Conservation (phyloP, 768 basidiomycete genomes). For the Mycena haematopus region DNA sequence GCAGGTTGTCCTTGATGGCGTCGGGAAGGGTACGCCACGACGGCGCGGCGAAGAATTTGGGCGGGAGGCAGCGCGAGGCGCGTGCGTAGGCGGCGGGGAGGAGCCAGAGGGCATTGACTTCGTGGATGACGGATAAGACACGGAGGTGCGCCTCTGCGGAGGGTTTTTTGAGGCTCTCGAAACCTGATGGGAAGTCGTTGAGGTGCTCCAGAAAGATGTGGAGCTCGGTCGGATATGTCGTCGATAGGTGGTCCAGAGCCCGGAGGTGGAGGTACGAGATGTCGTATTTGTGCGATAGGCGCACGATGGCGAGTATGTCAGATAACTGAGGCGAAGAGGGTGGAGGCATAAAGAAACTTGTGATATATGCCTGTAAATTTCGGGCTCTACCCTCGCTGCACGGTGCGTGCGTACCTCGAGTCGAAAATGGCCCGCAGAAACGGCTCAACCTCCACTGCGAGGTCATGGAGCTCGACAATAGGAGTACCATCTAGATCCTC, state of each 20-base stretch:
- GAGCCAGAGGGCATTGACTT: constrained; percentile 18
- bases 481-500: not conserved
- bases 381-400: too few relatives aligned
- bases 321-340: not conserved
- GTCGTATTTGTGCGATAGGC: constrained; percentile 12
- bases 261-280: constrained; percentile 1
- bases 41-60: not conserved
- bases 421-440: constrained; percentile 17
- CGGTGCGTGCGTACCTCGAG: constrained; percentile 3
- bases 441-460: constrained; percentile 3
- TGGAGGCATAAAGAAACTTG: constrained; percentile 14
- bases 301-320: constrained; percentile 4
- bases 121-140: not conserved
- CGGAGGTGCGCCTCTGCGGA: not conserved
- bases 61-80: not conserved
- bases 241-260: not conserved
- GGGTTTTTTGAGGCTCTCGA: not conserved
- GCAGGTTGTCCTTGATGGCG: not conserved
- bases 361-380: not conserved
- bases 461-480: constrained; percentile 13
- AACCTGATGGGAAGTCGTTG: not conserved
- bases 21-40: not conserved
- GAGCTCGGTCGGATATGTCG: not conserved
- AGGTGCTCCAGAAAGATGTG: not conserved
- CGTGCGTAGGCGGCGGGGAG: constrained; percentile 13